phyloP scores from a whole-genome alignment of 164 flowering plant genomes.

The Aristolochia californica region DNA sequence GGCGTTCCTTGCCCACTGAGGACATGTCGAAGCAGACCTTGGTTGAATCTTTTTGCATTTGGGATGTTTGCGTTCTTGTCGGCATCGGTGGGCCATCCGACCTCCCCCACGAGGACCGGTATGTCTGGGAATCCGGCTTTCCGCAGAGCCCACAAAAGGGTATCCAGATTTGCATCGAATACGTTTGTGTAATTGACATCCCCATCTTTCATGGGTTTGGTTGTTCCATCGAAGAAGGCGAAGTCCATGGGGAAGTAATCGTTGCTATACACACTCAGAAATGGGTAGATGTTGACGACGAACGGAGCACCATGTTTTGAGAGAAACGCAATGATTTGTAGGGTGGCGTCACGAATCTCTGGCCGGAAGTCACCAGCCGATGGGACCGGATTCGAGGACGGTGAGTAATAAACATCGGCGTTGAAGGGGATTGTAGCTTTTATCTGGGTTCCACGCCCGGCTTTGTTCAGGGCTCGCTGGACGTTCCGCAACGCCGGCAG shows the following conservation, averaged over 20 bases:
- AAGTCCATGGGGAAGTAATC: constrained; percentile 65
- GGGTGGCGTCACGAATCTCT: constrained; percentile 44
- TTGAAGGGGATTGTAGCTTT: constrained; percentile 80
- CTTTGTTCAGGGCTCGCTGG: constrained; percentile 55
- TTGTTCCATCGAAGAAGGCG: constrained; percentile 74
- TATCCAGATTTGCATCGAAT: constrained; percentile 87
- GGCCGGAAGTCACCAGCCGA: constrained; percentile 80
- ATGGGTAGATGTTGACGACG: constrained; percentile 89
- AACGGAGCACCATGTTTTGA: constrained; percentile 52
- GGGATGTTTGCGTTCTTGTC: constrained; percentile 45
- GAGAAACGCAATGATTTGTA: constrained; percentile 49
- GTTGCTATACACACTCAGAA: constrained; percentile 69
- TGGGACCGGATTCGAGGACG: constrained; percentile 64
- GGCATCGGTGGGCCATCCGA: constrained; percentile 98
- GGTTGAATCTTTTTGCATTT: constrained; percentile 65
- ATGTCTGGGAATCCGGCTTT: constrained; percentile 64
- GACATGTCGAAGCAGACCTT: constrained; percentile 54
- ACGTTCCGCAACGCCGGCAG: constrained; percentile 66
- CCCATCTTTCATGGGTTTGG: constrained; percentile 44
- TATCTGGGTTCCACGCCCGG: constrained; percentile 28
- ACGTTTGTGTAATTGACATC: constrained; percentile 50
- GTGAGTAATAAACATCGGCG: constrained; percentile 66
- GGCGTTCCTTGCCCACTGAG: constrained; percentile 67
- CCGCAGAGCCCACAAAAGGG: constrained; percentile 46
- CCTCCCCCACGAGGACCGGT: constrained; percentile 70